Conservation (phyloP, 345 rosid genomes). For the Arabidopsis suecica region DNA sequence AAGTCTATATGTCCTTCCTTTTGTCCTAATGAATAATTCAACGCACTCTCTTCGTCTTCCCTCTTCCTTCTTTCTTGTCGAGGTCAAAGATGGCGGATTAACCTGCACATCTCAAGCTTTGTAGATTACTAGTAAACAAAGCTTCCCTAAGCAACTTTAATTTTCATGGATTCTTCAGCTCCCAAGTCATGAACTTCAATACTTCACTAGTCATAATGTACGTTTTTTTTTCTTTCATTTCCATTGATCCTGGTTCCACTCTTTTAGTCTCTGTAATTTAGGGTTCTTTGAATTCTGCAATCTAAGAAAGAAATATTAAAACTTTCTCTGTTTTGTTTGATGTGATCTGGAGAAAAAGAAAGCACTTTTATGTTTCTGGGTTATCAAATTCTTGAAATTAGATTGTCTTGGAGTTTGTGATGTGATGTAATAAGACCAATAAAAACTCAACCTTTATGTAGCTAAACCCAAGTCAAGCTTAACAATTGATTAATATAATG, state of each 20-base stretch:
- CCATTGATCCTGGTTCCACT: neutral
- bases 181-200: slow-evolving; percentile 23
- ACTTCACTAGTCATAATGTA: slow-evolving; percentile 22
- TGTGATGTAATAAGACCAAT: neutral
- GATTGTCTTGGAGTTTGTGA: neutral
- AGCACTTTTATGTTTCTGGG: slow-evolving; percentile 24
- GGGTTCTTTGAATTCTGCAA: neutral
- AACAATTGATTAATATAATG: neutral
- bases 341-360: slow-evolving; percentile 8
- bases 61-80: slow-evolving; percentile 12
- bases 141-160: neutral
- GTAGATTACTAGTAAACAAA: neutral
- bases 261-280: neutral
- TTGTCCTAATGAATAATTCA: slow-evolving; percentile 38
- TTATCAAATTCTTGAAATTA: slow-evolving; percentile 31
- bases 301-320: neutral
- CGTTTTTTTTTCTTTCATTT: neutral
- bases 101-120: neutral
- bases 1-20: slow-evolving; percentile 19
- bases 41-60: slow-evolving; percentile 25
- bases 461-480: slow-evolving; percentile 9
- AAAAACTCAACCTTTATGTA: slow-evolving; percentile 14
- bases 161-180: slow-evolving; percentile 17
- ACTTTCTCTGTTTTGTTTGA: neutral
- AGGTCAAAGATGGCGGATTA: slow-evolving; percentile 32